phyloP scores from a whole-genome alignment of 148 eudicot species.

The Diospyros kaki region DNA sequence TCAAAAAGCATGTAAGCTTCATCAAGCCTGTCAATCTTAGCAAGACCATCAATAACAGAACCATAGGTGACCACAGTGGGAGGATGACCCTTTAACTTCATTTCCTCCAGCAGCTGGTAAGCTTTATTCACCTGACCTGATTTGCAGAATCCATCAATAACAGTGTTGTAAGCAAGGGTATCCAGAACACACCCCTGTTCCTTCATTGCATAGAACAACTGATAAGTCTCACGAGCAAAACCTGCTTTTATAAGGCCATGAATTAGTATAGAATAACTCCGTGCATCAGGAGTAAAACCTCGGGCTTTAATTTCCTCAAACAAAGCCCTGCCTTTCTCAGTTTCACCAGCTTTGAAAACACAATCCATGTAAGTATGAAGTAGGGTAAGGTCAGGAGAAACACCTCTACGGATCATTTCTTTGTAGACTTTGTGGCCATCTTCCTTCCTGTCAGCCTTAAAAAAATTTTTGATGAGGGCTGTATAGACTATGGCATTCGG shows the following conservation, averaged over 20 bases:
- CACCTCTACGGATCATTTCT: slow-evolving; percentile 76
- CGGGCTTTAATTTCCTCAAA: slow-evolving; percentile 74
- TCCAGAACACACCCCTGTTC: slow-evolving; percentile 77
- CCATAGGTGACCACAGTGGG: slow-evolving; percentile 92
- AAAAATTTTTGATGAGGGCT: slow-evolving; percentile 77
- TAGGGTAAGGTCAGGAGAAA: slow-evolving; percentile 69
- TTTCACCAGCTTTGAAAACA: slow-evolving; percentile 86
- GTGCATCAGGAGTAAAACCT: slow-evolving; percentile 67
- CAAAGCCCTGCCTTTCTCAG: slow-evolving; percentile 69
- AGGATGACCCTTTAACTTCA: slow-evolving; percentile 68
- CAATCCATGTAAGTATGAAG: slow-evolving; percentile 93
- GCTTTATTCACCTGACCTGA: slow-evolving; percentile 89
- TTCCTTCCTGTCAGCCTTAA: slow-evolving; percentile 54
- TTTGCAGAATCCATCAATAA: slow-evolving; percentile 90
- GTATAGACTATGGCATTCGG: slow-evolving; percentile 78
- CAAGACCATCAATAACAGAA: slow-evolving; percentile 88
- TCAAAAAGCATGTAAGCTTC: slow-evolving; percentile 99
- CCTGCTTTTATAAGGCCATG: slow-evolving; percentile 91
- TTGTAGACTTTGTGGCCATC: slow-evolving; percentile 94
- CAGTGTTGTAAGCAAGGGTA: slow-evolving; percentile 74
- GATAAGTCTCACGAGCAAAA: slow-evolving; percentile 73
- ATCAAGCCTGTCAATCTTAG: slow-evolving; percentile 95
- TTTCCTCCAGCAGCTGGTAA: slow-evolving; percentile 91
- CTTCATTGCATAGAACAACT: slow-evolving; percentile 76
- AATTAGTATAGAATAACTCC: slow-evolving; percentile 86